Evolutionary conservation across 345 rosid species (phyloP).

Genomic region (Zanthoxylum bungeanum): DNA sequence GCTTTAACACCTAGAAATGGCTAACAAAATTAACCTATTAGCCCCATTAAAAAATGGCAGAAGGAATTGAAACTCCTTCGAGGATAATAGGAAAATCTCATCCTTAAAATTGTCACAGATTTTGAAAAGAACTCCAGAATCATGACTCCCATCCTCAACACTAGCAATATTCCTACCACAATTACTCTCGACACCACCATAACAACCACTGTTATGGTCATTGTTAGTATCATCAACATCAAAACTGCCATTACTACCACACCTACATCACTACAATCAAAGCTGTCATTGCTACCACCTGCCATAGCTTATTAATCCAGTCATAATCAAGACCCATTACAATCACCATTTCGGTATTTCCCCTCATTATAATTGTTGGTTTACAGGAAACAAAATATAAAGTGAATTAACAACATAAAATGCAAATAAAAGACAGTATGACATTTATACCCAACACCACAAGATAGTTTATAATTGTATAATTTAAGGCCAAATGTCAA

Average conservation of each 20-base stretch:
- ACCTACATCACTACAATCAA: not conserved
- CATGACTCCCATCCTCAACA: not conserved
- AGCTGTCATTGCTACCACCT: not conserved
- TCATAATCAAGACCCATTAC: not conserved
- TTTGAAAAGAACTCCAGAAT: not conserved
- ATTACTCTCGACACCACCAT: not conserved
- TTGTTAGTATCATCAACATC: not conserved
- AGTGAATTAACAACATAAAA: not conserved
- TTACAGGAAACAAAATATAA: not conserved
- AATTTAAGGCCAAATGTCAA: not conserved
- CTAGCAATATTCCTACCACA: not conserved
- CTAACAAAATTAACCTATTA: not conserved
- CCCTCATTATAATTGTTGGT: not conserved
- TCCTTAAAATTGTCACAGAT: not conserved
- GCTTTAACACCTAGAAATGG: not conserved
- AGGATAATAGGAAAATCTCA: not conserved
- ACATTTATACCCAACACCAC: not conserved
- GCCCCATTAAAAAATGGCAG: not conserved
- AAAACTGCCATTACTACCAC: not conserved
- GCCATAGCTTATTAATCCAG: not conserved
- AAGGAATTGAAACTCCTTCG: not conserved
- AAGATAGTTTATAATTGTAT: not conserved
- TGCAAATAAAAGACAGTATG: not conserved
- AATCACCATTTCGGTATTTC: not conserved
- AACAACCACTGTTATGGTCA: not conserved